phyloP scores from a whole-genome alignment of 179 eudicot genomes.

The Heliamphora pulchella region DNA sequence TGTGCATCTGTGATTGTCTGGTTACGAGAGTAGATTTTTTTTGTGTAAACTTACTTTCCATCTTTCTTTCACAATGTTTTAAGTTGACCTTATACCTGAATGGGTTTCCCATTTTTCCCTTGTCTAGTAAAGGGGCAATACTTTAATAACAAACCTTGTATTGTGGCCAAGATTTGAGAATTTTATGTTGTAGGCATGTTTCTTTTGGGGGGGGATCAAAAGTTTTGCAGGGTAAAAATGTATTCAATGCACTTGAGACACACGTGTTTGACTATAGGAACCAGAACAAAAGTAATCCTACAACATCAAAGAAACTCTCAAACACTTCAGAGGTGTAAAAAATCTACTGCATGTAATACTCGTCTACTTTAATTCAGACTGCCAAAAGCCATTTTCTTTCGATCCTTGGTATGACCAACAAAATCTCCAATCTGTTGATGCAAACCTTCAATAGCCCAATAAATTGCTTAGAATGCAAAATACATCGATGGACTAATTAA shows the following conservation, averaged over 20 bases:
- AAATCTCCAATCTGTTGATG: background rate
- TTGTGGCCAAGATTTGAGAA: too few relatives aligned
- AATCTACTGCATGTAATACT: background rate
- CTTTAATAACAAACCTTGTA: background rate
- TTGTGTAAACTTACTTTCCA: background rate
- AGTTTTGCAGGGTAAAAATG: background rate
- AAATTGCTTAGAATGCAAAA: background rate
- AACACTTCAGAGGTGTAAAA: background rate
- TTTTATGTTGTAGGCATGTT: too few relatives aligned
- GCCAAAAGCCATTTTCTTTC: background rate
- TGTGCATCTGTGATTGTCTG: background rate
- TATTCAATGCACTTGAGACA: background rate
- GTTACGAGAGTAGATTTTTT: too few relatives aligned
- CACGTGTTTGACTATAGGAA: background rate
- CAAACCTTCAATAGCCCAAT: background rate
- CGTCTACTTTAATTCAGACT: background rate
- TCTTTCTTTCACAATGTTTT: too few relatives aligned
- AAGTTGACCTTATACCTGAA: background rate
- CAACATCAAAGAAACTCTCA: background rate
- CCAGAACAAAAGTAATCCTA: background rate
- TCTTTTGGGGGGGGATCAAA: too few relatives aligned
- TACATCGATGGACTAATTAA: background rate
- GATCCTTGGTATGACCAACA: background rate
- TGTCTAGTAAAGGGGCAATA: background rate
- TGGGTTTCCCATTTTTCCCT: background rate